Evolutionary conservation across 1,284 basidiomycete genomes (phyloP), one percentile per base, ranked within the genome.

Genomic region (Leccinum subrobustum): DNA sequence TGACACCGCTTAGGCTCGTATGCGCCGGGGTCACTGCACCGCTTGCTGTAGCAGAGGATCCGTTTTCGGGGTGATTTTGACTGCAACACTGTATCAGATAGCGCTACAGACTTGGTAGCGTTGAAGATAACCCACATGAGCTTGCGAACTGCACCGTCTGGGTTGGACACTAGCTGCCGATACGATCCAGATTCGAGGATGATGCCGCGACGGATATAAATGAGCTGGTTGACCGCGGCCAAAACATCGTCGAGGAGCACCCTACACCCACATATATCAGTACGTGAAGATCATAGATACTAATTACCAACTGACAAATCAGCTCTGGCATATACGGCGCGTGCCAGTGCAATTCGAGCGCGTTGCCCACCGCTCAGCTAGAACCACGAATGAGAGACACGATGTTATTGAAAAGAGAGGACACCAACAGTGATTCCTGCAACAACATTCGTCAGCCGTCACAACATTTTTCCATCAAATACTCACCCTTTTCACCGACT

Each of bases 141-240:
- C 70, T 90, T 92, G 70, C 84, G 83, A 37, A 97, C 75, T 66
- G 95, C 91, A 51, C 87, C 83, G 6, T 87, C 81, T 0, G 81
- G 75, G 65, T 91, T 85, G 25, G 75, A 78, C 74, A 91, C 82
- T 9, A 94, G 82, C 9, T 82, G 78, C 7, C 78, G 74, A 70
- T 90, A 95, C 0, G 87, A 79, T 4, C 92, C 92, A 44, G 78
- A 80, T 76, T 98, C 95, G 25, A 95, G 75, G 60, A 98, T 87
- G 68, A 93, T 87, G 11, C 95, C 95, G 18, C 87, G 83, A 23
- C 93, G 89, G 35, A 98, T 78, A 75, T 91, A 94, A 59, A 86
- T 76, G 31, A 98, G 80, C 63, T 91, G 23, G 23, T 23, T 87
- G 14, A 87, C 83, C 1, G 84, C 77, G 81, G 75, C 57, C 84